Evolutionary conservation across 208 protist species (phyloP).

Genomic region (Trichomonas vaginalis): DNA sequence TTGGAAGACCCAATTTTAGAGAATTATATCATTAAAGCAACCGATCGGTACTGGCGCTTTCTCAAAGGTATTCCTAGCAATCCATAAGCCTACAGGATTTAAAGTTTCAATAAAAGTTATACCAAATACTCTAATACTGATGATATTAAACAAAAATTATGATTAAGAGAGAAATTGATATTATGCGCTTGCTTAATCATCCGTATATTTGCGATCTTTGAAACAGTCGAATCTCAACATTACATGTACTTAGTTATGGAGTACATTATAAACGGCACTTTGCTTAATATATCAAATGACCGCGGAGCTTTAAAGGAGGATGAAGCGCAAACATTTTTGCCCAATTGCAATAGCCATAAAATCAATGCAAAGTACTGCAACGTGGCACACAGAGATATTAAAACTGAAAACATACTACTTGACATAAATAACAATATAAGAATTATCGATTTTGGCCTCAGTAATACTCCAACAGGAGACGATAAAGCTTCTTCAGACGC

Average conservation of each 20-base stretch:
- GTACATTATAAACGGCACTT: not conserved
- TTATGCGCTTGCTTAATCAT: not conserved
- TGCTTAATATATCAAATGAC: not conserved
- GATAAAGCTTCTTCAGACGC: not conserved
- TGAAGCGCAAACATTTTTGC: not conserved
- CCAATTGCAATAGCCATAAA: not conserved
- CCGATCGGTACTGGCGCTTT: no score
- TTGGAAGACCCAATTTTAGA: no score
- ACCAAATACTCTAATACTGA: no score
- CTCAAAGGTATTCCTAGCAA: no score
- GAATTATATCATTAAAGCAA: no score
- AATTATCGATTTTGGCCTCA: not conserved
- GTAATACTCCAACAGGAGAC: not conserved
- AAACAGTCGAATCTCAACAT: not conserved
- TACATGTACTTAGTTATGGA: not conserved
- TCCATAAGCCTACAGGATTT: no score
- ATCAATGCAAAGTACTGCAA: not conserved
- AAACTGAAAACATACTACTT: not conserved
- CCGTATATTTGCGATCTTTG: not conserved
- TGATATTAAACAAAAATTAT: no score
- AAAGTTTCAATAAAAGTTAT: no score
- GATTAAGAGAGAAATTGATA: not conserved
- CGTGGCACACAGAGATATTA: not conserved
- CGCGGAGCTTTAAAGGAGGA: not conserved
- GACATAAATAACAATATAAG: not conserved